These are phyloP conservation scores for Prunus dulcis DNA, from an alignment of 306 rosid genomes.

Conservation along the genomic window DNA sequence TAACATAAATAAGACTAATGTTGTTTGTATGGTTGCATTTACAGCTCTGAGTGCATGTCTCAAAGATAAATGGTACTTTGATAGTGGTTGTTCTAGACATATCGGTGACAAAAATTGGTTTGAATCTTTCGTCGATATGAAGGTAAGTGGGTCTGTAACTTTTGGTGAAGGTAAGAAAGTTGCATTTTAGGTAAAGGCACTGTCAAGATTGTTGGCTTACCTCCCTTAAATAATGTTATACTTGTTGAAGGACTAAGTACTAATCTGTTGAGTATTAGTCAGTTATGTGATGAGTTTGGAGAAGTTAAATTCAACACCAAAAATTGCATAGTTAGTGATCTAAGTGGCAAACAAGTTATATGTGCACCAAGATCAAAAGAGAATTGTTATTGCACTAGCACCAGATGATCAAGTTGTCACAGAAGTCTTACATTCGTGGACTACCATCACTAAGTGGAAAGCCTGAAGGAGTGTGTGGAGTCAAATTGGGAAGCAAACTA, in stretches of 20 bases:
- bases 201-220: not conserved
- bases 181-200: too few species aligned
- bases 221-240: not conserved
- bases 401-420: not conserved
- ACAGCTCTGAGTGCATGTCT: not conserved
- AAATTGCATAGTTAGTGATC: not conserved
- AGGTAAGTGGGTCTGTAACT: not conserved
- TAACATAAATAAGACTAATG: not conserved
- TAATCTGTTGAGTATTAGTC: not conserved
- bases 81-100: not conserved
- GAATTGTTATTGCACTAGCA: not conserved
- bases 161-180: not conserved
- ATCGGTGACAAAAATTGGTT: not conserved
- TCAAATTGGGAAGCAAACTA: not conserved
- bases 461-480: not conserved
- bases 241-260: not conserved
- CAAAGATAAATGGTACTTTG: not conserved
- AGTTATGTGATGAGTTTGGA: not conserved
- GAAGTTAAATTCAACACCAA: not conserved
- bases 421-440: not conserved
- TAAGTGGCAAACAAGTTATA: not conserved
- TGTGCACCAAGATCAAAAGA: not conserved
- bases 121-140: not conserved
- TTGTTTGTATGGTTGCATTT: not conserved
- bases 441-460: not conserved